A percentile compares a stretch with the other conserved stretches of the same genome.
Conservation (phyloP, 805 yeast genomes). For the Cyberlindnera mrakii region DNA sequence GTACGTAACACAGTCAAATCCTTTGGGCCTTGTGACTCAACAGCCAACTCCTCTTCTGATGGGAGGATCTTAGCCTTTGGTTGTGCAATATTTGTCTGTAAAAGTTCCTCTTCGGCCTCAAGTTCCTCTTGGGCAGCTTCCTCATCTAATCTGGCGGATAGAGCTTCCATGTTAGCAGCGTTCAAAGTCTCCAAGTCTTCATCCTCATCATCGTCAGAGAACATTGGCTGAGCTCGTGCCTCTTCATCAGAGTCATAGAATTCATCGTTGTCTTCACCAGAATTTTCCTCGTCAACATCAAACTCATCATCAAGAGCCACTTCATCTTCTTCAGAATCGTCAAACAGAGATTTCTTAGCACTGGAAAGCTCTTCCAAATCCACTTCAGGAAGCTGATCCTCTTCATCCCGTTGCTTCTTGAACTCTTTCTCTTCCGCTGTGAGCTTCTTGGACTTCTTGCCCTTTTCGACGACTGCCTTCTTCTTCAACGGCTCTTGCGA, state of each 20-base stretch:
- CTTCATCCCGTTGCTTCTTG: slow-evolving; percentile 30
- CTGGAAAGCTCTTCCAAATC: slow-evolving; percentile 59
- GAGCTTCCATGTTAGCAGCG: slow-evolving; percentile 79
- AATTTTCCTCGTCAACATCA: slow-evolving; percentile 50
- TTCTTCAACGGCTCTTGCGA: slow-evolving; percentile 20
- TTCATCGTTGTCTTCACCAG: slow-evolving; percentile 30
- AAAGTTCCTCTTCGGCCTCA: slow-evolving; percentile 55
- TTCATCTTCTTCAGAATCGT: slow-evolving; percentile 40
- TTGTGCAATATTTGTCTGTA: slow-evolving; percentile 51
- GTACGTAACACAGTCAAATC: slow-evolving; percentile 83
- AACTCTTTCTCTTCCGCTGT: slow-evolving; percentile 22
- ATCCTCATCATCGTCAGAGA: slow-evolving; percentile 38
- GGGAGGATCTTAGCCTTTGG: slow-evolving; percentile 80
- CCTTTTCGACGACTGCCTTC: slow-evolving; percentile 17
- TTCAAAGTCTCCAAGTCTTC: slow-evolving; percentile 66
- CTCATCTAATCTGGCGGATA: slow-evolving; percentile 61
- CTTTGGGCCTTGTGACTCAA: slow-evolving; percentile 47
- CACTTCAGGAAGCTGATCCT: slow-evolving; percentile 54
- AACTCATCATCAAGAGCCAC: slow-evolving; percentile 38
- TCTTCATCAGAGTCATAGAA: slow-evolving; percentile 24
- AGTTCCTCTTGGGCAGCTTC: slow-evolving; percentile 52
- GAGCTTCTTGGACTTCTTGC: slow-evolving; percentile 16
- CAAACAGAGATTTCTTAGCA: slow-evolving; percentile 72
- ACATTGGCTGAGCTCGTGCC: slow-evolving; percentile 22
- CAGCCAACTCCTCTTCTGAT: slow-evolving; percentile 52